phyloP scores from a whole-genome alignment of 1,284 basidiomycete genomes.

The Cystobasidiaceae sp. region DNA sequence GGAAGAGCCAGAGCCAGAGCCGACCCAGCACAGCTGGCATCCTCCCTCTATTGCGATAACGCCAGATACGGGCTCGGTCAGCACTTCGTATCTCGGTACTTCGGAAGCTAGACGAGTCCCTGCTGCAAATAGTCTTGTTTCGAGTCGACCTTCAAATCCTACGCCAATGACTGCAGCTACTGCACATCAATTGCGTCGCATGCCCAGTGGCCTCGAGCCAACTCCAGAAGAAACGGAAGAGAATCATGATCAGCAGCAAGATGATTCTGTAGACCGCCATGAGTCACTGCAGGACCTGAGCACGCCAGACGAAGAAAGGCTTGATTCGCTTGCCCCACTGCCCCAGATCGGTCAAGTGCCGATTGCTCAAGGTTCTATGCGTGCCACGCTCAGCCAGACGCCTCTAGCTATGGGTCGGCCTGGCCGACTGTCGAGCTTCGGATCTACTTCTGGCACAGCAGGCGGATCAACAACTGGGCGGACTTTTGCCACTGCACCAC shows the following conservation, averaged over 20 bases:
- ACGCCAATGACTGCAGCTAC: slow-evolving; percentile 17
- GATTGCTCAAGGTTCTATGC: background rate
- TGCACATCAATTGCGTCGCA: background rate
- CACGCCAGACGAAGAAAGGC: slow-evolving; percentile 16
- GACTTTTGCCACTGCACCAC: background rate
- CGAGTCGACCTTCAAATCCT: slow-evolving; percentile 13
- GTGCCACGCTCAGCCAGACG: background rate
- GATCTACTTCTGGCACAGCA: background rate
- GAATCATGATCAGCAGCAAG: background rate
- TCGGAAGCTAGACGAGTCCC: background rate
- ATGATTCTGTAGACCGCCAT: background rate
- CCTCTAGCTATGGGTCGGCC: background rate
- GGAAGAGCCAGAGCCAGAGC: too few species aligned
- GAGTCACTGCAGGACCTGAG: background rate
- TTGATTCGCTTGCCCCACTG: slow-evolving; percentile 15
- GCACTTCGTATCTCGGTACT: background rate
- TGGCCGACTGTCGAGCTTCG: background rate
- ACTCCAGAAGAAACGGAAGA: slow-evolving; percentile 5
- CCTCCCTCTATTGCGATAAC: background rate
- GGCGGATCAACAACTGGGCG: slow-evolving; percentile 4
- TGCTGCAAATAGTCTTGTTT: background rate
- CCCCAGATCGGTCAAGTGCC: background rate
- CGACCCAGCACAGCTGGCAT: too few species aligned
- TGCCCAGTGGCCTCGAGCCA: background rate
- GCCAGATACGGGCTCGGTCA: background rate